Base-by-base conservation (phyloP, 2,329 filamentous ascomycete genomes). In the Allantophomopsis cytisporea region DNA sequence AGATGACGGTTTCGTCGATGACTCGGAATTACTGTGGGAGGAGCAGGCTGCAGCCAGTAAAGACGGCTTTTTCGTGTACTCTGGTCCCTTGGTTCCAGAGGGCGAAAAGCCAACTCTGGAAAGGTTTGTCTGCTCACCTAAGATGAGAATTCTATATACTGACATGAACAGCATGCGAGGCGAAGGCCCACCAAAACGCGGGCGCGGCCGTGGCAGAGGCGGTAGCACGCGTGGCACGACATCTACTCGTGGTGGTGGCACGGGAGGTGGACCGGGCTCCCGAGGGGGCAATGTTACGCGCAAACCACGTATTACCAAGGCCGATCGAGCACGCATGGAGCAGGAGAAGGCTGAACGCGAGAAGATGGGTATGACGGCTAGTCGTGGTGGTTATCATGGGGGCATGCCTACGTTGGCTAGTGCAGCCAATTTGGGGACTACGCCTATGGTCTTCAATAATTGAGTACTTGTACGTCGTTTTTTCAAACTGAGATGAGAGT, bases 31-130 rank as follows among this genome's bases (percentile, higher is more conserved):
- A 54, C 70, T 93, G 1, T 96, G 89, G 89, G 86, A 96, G 60
- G 86, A 94, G 54, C 84, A 94, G 56, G 89, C 89, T 6, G 87
- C 89, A 4, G 88, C 91, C 36, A 89, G 85, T 48, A 85, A 89
- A 50, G 91, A 96, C 56, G 91, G 91, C 1, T 98, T 96, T 65
- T 98, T 96, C 57, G 91, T 98, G 2, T 98, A 95, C 60, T 93
- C 85, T 44, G 91, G 91, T 3, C 89, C 89, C 7, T 66, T 98
- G 36, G 74, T 96, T 16, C 83, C 83, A 5, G 87, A 94, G 60
- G 83, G 80, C 16, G 83, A 94, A 61, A 89, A 91, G 60, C 66
- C 75, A 32, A 61, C 69, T 40, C 66, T 78, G 37, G 76, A 81
- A 54, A 20, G 18, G 18, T 20, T 4, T 20, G 18, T 20, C 18